These are phyloP conservation scores for Verticillium longisporum DNA, from an alignment of 2,329 filamentous ascomycete species.

Conservation along the genomic window DNA sequence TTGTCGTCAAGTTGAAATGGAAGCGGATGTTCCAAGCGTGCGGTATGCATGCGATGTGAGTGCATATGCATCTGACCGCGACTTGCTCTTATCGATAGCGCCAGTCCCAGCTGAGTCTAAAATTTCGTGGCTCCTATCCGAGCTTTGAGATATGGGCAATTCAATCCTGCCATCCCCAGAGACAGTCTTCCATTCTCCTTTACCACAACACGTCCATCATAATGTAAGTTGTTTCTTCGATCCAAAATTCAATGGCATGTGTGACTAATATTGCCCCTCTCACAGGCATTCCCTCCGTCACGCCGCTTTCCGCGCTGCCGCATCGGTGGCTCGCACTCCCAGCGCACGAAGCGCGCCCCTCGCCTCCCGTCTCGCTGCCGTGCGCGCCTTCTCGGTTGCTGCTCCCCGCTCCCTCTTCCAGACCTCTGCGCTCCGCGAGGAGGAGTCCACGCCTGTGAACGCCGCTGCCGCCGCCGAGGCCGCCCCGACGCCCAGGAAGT, in stretches of 20 bases:
- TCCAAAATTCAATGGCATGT: too few relatives aligned
- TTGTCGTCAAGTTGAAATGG: too few relatives aligned
- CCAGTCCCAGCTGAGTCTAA: background rate
- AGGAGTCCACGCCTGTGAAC: background rate
- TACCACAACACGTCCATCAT: background rate
- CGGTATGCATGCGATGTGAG: background rate
- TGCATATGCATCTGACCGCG: background rate
- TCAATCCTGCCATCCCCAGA: background rate
- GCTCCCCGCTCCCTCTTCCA: constrained; percentile 7
- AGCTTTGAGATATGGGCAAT: background rate
- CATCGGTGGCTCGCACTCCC: background rate
- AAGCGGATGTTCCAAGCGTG: too few relatives aligned
- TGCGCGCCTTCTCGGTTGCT: constrained; percentile 1
- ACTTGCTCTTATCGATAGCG: background rate
- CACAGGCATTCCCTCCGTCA: constrained; percentile 10
- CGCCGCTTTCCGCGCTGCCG: constrained; percentile 2
- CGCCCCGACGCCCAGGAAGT: background rate
- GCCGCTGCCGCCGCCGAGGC: background rate
- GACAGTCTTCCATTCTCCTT: background rate
- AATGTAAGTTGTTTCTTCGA: background rate
- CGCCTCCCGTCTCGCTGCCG: constrained; percentile 1
- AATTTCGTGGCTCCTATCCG: background rate
- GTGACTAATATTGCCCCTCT: too few relatives aligned
- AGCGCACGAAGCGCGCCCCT: constrained; percentile 6
- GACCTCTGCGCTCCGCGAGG: constrained; percentile 1